Evolutionary conservation across 306 rosid species (phyloP), one percentile per base, ranked within the genome.

Genomic region (Cajanus cajan): DNA sequence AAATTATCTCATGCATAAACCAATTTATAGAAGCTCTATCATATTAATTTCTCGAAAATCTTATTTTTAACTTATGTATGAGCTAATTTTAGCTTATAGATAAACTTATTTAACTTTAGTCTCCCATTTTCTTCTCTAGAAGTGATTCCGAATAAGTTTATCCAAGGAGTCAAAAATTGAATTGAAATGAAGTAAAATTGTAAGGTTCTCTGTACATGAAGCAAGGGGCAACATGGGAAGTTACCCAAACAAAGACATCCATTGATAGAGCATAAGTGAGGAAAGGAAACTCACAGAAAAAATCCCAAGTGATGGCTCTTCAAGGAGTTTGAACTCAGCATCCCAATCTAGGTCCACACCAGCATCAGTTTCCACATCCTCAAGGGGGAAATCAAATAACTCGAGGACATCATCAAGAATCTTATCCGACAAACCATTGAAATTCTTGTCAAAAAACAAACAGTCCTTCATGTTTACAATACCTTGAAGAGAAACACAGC

Each of bases 261-360:
- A 48, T 68, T 7, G 8, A 34, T 19, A n/a, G 25, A 40, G 43
- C 52, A n/a, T n/a, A 8, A 7, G 15, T 25, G 44, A 34, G 47
- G 16, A 7, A 5, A 51, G 25, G 41, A 36, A 74, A 83, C 92
- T 89, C 80, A 90, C 97, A 82, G 86, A 67, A 80, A 87, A 82
- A 45, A 74, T 54, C 76, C 88, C 94, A 44, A 84, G 71, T 24
- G 80, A 44, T 7, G 97, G 90, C 8, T 86, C 91, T 31, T 92
- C 97, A 44, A 88, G 76, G 44, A 18, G 39, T 19, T 89, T 89
- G 15, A 92, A 80, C 57, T 84, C 82, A 28, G 86, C 75, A 75
- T 73, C 82, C 96, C 97, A 92, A 81, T 90, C 93, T 21, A 85
- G 87, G 16, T 76, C 91, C 51, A 33, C 80, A 43, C 58, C 76